Percentiles rank a stretch among this genome's conserved stretches.
These are phyloP conservation scores for Globisporangium yorkense DNA, from an alignment of 352 stramenopile genomes.

Conservation along the genomic window DNA sequence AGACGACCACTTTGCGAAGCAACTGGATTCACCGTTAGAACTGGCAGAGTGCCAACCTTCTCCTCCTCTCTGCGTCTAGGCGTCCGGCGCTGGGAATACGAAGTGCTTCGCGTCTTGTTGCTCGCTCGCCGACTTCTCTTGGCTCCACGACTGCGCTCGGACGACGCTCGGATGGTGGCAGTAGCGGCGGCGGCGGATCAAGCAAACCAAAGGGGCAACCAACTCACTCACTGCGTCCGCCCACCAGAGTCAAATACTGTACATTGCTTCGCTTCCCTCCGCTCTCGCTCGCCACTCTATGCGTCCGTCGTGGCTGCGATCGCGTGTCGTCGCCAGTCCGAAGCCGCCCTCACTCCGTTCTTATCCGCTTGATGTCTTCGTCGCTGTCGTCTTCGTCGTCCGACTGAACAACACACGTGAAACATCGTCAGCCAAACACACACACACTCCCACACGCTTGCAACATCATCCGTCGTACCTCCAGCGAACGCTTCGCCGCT, in stretches of 20 bases:
- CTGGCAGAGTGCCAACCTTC: too few relatives aligned
- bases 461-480: conserved; percentile 15
- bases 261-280: conserved; percentile 1
- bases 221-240: not conserved
- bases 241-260: conserved; percentile 1
- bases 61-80: too few relatives aligned
- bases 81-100: too few relatives aligned
- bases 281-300: not conserved
- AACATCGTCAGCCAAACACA: not conserved
- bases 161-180: not conserved
- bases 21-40: too few relatives aligned
- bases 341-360: conserved; percentile 17
- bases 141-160: too few relatives aligned
- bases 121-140: too few relatives aligned
- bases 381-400: conserved; percentile 14
- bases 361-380: conserved; percentile 17
- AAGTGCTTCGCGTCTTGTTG: too few relatives aligned
- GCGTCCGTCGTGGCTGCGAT: not conserved
- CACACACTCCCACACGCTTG: conserved; percentile 5
- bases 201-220: not conserved
- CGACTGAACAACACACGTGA: not conserved
- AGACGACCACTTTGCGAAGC: too few relatives aligned
- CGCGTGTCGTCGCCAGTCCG: not conserved
- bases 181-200: not conserved
- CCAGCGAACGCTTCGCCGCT: conserved; percentile 49